Conservation (phyloP, 495 filamentous ascomycete species). For the Neurospora sp. region DNA sequence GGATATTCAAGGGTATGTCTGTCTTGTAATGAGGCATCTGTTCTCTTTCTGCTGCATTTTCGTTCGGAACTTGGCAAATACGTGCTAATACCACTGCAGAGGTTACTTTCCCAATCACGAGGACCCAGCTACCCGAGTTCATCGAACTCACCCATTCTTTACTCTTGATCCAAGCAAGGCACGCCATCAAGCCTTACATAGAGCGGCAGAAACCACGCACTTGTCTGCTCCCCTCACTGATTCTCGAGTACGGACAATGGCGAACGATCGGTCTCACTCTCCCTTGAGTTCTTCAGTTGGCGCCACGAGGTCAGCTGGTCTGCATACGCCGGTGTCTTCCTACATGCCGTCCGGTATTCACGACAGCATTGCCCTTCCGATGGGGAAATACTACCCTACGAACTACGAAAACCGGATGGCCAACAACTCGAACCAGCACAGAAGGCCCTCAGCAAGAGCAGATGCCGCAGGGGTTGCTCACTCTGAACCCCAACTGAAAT, state of each 20-base stretch:
- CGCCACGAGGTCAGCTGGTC: slow-evolving; percentile 3
- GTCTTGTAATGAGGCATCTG: neutral
- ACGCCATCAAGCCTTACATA: slow-evolving; percentile 20
- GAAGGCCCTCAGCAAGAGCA: neutral
- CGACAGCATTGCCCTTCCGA: slow-evolving; percentile 26
- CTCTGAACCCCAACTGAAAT: slow-evolving; percentile 24
- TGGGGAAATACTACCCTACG: slow-evolving; percentile 47
- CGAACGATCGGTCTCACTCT: slow-evolving; percentile 2
- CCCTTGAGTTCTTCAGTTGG: neutral
- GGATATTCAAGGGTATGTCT: slow-evolving; percentile 39
- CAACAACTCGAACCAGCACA: slow-evolving; percentile 13
- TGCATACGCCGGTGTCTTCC: slow-evolving; percentile 30
- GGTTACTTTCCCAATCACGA: slow-evolving; percentile 45
- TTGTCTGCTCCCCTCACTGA: slow-evolving; percentile 7
- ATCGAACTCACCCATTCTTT: slow-evolving; percentile 31
- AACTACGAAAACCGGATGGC: slow-evolving; percentile 36
- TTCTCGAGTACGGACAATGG: neutral
- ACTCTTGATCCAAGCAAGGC: slow-evolving; percentile 25
- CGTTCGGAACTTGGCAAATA: neutral
- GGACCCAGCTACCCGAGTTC: slow-evolving; percentile 26
- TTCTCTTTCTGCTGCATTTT: neutral
- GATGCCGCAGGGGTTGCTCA: neutral
- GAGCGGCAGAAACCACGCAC: slow-evolving; percentile 17
- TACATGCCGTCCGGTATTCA: slow-evolving; percentile 31
- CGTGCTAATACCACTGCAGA: slow-evolving; percentile 12